A percentile compares a stretch with the other conserved stretches of the same genome.
Conservation (phyloP, 345 rosid genomes). For the Eucalyptus pauciflora region DNA sequence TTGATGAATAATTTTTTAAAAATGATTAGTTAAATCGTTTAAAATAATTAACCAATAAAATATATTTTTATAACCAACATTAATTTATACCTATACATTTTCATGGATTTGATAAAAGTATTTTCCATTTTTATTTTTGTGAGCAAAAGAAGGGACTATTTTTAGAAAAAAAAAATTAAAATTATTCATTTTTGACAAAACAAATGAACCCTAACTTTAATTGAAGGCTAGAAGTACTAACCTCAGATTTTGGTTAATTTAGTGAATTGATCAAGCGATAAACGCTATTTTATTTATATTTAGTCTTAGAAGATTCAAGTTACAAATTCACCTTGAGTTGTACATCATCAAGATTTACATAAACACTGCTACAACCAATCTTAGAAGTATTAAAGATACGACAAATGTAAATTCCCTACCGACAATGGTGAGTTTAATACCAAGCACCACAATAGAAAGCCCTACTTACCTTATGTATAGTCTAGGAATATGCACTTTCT, state of each 20-base stretch:
- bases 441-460: not conserved
- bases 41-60: no score
- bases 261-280: not conserved
- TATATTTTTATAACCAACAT: no score
- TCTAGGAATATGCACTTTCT: not conserved
- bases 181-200: no score
- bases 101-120: no score
- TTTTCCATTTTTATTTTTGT: no score
- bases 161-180: no score
- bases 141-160: no score
- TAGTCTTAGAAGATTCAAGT: not conserved
- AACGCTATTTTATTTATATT: not conserved
- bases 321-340: not conserved
- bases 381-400: not conserved
- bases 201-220: not conserved
- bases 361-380: not conserved
- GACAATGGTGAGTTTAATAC: not conserved
- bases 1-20: no score
- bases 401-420: not conserved
- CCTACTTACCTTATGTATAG: not conserved
- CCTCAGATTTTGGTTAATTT: not conserved
- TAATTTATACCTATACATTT: no score
- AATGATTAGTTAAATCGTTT: no score
- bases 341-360: not conserved
- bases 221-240: not conserved